Evolutionary conservation across 2,329 filamentous ascomycete genomes (phyloP).

Genomic region (Uncinocarpus reesii): DNA sequence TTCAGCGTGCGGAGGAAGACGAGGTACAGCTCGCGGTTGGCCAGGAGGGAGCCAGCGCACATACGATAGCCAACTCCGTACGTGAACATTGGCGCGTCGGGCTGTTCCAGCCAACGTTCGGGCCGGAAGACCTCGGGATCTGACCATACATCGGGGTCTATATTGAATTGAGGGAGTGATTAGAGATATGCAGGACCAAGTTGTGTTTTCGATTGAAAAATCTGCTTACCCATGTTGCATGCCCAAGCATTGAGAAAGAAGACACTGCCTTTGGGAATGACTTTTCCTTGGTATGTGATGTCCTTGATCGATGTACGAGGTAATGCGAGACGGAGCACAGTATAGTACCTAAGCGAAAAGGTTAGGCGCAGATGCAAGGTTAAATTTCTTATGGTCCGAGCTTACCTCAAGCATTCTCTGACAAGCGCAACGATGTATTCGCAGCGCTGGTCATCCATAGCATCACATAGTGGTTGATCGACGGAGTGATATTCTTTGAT

Average conservation of each 20-base stretch:
- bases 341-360: slow-evolving; percentile 43
- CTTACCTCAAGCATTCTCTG: slow-evolving; percentile 48
- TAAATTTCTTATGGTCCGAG: background rate
- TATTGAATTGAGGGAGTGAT: slow-evolving; percentile 15
- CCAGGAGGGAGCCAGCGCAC: slow-evolving; percentile 54
- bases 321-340: slow-evolving; percentile 52
- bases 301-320: slow-evolving; percentile 53
- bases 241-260: slow-evolving; percentile 59
- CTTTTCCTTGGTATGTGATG: slow-evolving; percentile 46
- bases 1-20: slow-evolving; percentile 53
- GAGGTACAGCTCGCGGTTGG: slow-evolving; percentile 56
- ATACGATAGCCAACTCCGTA: slow-evolving; percentile 58
- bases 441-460: slow-evolving; percentile 54
- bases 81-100: slow-evolving; percentile 54
- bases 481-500: slow-evolving; percentile 47
- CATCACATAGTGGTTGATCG: slow-evolving; percentile 49
- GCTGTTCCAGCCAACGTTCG: slow-evolving; percentile 54
- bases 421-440: slow-evolving; percentile 54
- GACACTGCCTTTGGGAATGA: slow-evolving; percentile 53
- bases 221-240: slow-evolving; percentile 53
- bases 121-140: slow-evolving; percentile 51
- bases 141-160: slow-evolving; percentile 47
- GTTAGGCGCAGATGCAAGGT: background rate
- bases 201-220: background rate
- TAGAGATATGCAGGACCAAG: background rate